Percentiles rank a stretch among this genome's conserved stretches.
Evolutionary conservation across 2,329 filamentous ascomycete genomes (phyloP).

Genomic region (Paramyrothecium roridum): DNA sequence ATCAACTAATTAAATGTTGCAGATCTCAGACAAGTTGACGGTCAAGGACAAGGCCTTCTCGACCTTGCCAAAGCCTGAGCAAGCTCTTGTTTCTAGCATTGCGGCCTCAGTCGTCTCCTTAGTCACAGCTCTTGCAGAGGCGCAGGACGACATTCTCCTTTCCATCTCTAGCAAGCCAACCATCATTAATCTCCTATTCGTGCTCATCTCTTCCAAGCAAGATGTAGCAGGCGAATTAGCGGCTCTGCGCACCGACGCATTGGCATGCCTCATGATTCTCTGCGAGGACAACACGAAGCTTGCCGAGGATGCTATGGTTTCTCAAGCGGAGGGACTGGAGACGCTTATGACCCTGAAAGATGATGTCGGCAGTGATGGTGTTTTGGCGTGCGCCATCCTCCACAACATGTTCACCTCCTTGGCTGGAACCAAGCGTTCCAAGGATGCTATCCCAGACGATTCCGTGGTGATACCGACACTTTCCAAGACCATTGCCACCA

Average conservation of each 20-base stretch:
- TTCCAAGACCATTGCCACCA: conserved; percentile 23
- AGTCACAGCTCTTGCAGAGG: conserved; percentile 51
- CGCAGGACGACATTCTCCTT: conserved; percentile 58
- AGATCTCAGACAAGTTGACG: conserved; percentile 42
- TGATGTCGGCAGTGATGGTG: conserved; percentile 43
- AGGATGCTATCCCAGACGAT: conserved; percentile 25
- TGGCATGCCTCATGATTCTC: conserved; percentile 55
- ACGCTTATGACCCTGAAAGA: conserved; percentile 46
- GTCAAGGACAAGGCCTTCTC: conserved; percentile 37
- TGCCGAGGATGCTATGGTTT: conserved; percentile 49
- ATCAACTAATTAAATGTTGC: conserved; percentile 2
- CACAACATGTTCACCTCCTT: conserved; percentile 58
- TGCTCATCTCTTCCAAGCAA: conserved; percentile 42
- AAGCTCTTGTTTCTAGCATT: conserved; percentile 51
- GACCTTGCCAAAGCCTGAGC: conserved; percentile 50
- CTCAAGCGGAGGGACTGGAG: conserved; percentile 43
- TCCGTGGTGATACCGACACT: conserved; percentile 32
- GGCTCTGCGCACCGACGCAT: conserved; percentile 39
- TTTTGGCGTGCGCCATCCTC: conserved; percentile 58
- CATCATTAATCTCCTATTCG: conserved; percentile 53
- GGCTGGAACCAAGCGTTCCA: conserved; percentile 13
- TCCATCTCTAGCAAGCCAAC: conserved; percentile 46
- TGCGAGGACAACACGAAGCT: conserved; percentile 58
- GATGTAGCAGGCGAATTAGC: conserved; percentile 39
- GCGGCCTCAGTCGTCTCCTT: conserved; percentile 51